These are phyloP conservation scores for Solanum appendiculatum DNA, from an alignment of 257 asterid species.

Conservation along the genomic window DNA sequence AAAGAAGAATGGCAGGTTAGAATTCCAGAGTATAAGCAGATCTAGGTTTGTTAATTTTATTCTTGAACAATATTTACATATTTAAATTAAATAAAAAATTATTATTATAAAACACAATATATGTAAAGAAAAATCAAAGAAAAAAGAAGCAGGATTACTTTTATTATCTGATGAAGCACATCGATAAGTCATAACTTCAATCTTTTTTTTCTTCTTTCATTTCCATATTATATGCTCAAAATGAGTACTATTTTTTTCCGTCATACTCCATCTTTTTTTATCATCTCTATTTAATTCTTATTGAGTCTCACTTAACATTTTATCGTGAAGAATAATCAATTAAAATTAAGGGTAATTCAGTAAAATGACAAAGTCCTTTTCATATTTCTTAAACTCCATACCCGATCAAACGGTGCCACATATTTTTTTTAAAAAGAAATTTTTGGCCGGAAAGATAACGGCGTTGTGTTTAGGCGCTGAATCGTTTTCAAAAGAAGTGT, in stretches of 20 bases:
- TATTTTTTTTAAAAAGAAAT: no score
- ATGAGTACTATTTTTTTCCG: background rate
- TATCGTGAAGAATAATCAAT: no score
- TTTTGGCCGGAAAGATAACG: background rate
- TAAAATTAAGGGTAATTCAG: no score
- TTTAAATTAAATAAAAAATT: background rate
- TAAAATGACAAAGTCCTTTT: no score
- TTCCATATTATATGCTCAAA: background rate
- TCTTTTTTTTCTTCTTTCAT: background rate
- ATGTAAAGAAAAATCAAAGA: background rate
- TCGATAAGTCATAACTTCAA: background rate
- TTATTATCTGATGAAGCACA: background rate
- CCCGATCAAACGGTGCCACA: background rate
- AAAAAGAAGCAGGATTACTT: background rate
- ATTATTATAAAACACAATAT: background rate
- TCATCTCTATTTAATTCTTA: background rate
- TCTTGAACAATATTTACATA: background rate
- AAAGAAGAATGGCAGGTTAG: background rate
- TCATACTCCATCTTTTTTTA: no score
- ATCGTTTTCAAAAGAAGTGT: background rate
- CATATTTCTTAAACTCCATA: no score
- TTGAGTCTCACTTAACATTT: no score
- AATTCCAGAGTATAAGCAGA: background rate
- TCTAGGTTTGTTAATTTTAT: background rate
- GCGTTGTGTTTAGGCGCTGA: background rate